A percentile compares a stretch with the other conserved stretches of the same genome.
Conservation (phyloP, 2,329 filamentous ascomycete genomes). For the Beauveria brongniartii region DNA sequence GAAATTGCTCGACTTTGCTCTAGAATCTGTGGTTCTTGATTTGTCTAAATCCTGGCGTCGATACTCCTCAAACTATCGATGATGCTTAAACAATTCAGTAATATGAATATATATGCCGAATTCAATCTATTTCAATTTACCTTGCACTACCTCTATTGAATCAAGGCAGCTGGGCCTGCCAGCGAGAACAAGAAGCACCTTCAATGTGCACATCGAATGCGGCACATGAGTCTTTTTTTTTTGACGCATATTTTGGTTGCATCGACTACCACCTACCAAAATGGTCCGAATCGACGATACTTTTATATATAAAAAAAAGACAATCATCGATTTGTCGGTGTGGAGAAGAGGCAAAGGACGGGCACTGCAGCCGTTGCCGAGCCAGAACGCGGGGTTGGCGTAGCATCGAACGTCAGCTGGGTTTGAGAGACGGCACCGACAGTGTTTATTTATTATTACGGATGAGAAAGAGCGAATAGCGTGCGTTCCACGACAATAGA, state of each 20-base stretch:
- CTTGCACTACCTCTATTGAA: no score
- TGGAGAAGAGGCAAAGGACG: neutral
- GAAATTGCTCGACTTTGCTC: neutral
- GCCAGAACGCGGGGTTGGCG: constrained; percentile 4
- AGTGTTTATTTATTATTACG: neutral
- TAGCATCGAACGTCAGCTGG: neutral
- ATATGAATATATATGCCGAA: neutral
- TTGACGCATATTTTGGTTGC: neutral
- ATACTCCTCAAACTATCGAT: neutral
- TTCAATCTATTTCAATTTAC: neutral
- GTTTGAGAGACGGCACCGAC: neutral
- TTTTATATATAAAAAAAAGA: no score
- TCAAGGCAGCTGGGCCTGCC: neutral
- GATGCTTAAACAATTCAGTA: neutral
- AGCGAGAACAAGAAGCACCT: neutral
- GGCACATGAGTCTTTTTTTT: neutral
- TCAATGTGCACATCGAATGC: no score
- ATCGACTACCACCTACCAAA: constrained; percentile 6
- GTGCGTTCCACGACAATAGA: neutral
- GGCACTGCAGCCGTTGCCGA: neutral
- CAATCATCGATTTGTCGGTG: neutral
- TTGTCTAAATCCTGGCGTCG: neutral
- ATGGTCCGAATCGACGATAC: neutral
- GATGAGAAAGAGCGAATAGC: neutral
- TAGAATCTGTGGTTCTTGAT: neutral